Evolutionary conservation across 805 yeast genomes (phyloP), one percentile per base, ranked within the genome.

Genomic region (Clavispora vitiphila): DNA sequence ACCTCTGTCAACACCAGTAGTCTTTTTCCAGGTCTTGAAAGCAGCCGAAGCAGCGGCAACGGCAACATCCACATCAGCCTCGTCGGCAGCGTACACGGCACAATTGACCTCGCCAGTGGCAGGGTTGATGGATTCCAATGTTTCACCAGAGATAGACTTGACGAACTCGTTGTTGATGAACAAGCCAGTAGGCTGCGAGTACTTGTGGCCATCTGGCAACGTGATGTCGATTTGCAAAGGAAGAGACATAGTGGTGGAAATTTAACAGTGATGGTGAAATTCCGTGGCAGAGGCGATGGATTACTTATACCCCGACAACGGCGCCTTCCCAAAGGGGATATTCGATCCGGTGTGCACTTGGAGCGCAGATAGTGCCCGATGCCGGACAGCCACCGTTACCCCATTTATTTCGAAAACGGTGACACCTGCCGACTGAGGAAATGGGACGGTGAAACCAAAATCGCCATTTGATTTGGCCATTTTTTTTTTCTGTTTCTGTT

Each of bases 131-230:
- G 74, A 69, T 12, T 70, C 73, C 34, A 70, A 45, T 22, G 71
- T 68, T 37, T 56, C 53, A 14, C 52, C 54, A n/a, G 47, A 50
- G 15, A 39, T 41, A 21, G 53, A 41, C 40, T 50, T 44, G 41
- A 51, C 45, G 29, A 51, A 51, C 56, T 77, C 76, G 50, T 78
- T 78, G 60, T 77, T 70, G 54, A 78, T 77, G 58, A 77, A 81
- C 46, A 80, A 64, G 6, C 86, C 87, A n/a, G 78, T 45, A 29
- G 85, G 86, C 52, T 78, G 83, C 20, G 60, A 50, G 57, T 65
- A 75, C 37, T 67, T 69, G 37, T 58, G 52, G 38, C 83, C 83
- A 31, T 69, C 71, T 16, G 83, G 81, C 50, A 69, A 61, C 23
- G 71, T 64, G 38, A 71, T 62, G 37, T 65, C 66, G 55, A 58